These are phyloP conservation scores for Sarocladium kiliense DNA, from an alignment of 2,329 filamentous ascomycete genomes.

Conservation along the genomic window DNA sequence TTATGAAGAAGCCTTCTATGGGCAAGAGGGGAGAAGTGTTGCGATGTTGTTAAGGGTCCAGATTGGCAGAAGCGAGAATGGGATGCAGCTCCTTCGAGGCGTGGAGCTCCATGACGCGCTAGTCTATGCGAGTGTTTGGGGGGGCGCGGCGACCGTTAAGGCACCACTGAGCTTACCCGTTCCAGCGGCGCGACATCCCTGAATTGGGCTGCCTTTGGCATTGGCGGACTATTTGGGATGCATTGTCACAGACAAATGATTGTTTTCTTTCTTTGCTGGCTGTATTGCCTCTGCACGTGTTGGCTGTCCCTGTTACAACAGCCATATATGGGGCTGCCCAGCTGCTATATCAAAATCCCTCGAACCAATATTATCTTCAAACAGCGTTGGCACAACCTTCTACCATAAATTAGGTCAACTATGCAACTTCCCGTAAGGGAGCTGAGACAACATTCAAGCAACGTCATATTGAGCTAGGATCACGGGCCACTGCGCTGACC, in stretches of 20 bases:
- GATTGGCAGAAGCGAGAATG: conserved; percentile 1
- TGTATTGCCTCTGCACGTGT: too few species aligned
- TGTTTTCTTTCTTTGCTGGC: too few species aligned
- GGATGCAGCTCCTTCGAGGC: background rate
- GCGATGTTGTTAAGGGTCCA: conserved; percentile 4
- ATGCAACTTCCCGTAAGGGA: too few species aligned
- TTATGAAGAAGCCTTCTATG: background rate
- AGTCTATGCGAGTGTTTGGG: conserved; percentile 1
- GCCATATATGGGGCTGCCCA: too few species aligned
- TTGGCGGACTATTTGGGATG: background rate
- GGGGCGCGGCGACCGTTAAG: background rate
- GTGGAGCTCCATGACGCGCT: conserved; percentile 8
- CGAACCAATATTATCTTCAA: too few species aligned
- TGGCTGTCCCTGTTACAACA: too few species aligned
- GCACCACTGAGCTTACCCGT: background rate
- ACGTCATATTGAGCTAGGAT: too few species aligned
- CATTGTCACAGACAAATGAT: background rate
- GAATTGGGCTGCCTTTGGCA: background rate
- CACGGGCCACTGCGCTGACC: too few species aligned
- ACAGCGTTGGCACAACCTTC: too few species aligned
- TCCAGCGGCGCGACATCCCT: background rate
- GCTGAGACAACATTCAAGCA: too few species aligned
- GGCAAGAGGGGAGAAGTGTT: conserved; percentile 2
- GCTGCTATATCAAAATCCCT: too few species aligned
- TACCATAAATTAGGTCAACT: too few species aligned